A percentile compares a stretch with the other conserved stretches of the same genome.
phyloP scores from a whole-genome alignment of 805 yeast genomes.

The Wickerhamiella domercqiae region DNA sequence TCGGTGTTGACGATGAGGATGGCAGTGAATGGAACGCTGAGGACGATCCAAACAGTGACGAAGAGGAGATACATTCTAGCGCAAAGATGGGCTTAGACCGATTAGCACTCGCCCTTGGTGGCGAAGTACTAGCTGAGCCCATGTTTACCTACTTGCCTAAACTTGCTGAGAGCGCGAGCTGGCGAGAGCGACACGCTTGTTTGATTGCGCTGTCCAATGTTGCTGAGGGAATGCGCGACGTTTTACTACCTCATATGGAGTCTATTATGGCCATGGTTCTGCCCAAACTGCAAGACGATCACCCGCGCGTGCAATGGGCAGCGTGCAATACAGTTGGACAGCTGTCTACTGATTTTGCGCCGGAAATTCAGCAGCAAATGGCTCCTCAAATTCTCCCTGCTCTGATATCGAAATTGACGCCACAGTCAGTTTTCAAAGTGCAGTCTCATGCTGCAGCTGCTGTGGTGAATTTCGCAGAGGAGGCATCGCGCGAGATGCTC shows the following conservation, averaged over 20 bases:
- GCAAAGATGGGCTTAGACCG: constrained; percentile 94
- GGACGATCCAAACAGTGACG: constrained; percentile 68
- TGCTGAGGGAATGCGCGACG: constrained; percentile 93
- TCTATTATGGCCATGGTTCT: constrained; percentile 68
- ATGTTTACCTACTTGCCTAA: constrained; percentile 74
- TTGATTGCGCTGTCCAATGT: constrained; percentile 93
- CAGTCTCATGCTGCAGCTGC: constrained; percentile 99
- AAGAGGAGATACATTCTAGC: constrained; percentile 73
- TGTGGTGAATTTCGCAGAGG: constrained; percentile 84
- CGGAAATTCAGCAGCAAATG: constrained; percentile 64
- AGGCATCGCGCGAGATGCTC: constrained; percentile 68
- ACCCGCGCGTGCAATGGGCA: constrained; percentile 92
- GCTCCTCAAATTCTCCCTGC: constrained; percentile 77
- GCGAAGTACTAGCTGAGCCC: constrained; percentile 69
- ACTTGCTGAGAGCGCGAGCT: constrained; percentile 58
- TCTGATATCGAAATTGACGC: constrained; percentile 61
- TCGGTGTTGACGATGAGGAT: constrained; percentile 76
- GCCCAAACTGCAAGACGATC: constrained; percentile 73
- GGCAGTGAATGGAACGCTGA: constrained; percentile 75
- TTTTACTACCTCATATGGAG: constrained; percentile 66
- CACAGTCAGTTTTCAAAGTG: constrained; percentile 58
- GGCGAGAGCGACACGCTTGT: constrained; percentile 96
- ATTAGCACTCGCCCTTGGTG: constrained; percentile 68
- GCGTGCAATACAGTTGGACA: constrained; percentile 96
- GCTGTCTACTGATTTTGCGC: constrained; percentile 92